Evolutionary conservation across 1,284 basidiomycete genomes (phyloP), one percentile per base, ranked within the genome.

Genomic region (Marasmius sp.): DNA sequence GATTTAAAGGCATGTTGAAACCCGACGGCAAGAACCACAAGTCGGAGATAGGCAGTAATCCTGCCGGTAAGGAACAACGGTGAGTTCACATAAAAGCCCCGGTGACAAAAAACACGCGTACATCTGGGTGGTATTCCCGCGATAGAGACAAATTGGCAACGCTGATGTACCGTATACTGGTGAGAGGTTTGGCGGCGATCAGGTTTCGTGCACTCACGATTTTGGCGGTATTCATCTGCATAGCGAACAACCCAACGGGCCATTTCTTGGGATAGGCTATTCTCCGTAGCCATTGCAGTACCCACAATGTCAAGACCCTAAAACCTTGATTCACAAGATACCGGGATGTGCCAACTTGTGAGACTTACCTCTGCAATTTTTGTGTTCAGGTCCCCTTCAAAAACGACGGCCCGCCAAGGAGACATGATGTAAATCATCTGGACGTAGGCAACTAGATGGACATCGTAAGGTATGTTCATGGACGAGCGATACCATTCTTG

Each of bases 401-500:
- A 64, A 57, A 76, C 69, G 11, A 66, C 68, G 36, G 71, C 69
- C 53, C 77, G 73, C 77, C 82, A 86, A 55, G 77, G 69, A 2
- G 78, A 77, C 71, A 85, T 80, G n/a, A 81, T 69, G 14, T 79
- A 70, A 20, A 84, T 72, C 38, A 85, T 73, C 59, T 81, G 79
- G 18, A 85, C 81, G 65, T 84, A 85, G 1, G 77, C 81, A 65
- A 79, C 81, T 20, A 86, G 72, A 65, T 86, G 82, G 6, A 86
- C 77, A 66, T 87, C 85, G 63, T 75, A 81, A 33, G 81, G 75
- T 10, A 77, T 69, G 63, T 81, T 83, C 65, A 75, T 68, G 37
- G 82, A 82, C 3, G 75, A 74, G 48, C 71, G 75, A 65, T 83
- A 86, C 86, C 86, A 89, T 43, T 77, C 69, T 48, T 77, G 72